These are phyloP conservation scores for Pyrenochaeta sp. DNA, from an alignment of 2,329 filamentous ascomycete genomes.

Conservation along the genomic window DNA sequence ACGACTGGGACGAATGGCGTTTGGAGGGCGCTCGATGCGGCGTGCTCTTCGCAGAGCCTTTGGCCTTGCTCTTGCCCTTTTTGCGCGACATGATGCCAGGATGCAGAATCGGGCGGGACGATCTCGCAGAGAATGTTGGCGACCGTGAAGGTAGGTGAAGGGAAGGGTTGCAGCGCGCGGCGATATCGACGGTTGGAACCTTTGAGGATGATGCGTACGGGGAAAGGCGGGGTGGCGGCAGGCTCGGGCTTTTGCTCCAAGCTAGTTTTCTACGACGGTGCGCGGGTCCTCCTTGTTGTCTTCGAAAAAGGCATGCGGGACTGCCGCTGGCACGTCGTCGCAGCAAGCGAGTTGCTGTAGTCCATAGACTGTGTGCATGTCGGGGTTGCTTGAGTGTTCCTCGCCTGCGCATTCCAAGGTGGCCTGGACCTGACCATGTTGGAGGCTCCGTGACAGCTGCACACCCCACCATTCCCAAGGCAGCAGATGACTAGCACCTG, in stretches of 20 bases:
- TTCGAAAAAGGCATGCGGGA: too few relatives aligned
- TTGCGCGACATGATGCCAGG: slow-evolving; percentile 35
- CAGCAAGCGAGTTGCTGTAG: too few relatives aligned
- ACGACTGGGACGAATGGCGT: slow-evolving; percentile 19
- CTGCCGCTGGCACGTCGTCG: too few relatives aligned
- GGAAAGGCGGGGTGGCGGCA: not conserved
- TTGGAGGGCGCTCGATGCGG: slow-evolving; percentile 29
- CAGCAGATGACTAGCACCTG: slow-evolving; percentile 16
- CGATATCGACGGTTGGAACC: not conserved
- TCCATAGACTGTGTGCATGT: too few relatives aligned
- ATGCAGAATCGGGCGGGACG: not conserved
- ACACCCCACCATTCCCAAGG: slow-evolving; percentile 2
- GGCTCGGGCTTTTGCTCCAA: not conserved
- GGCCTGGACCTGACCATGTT: too few relatives aligned
- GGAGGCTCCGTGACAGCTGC: slow-evolving; percentile 7
- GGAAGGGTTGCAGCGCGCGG: not conserved
- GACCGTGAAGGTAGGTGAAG: not conserved
- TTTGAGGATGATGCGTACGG: slow-evolving; percentile 16
- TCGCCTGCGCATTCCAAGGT: too few relatives aligned
- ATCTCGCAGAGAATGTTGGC: not conserved
- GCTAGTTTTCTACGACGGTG: not conserved
- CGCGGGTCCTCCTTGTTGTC: too few relatives aligned
- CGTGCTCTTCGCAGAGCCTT: slow-evolving; percentile 27
- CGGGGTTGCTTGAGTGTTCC: too few relatives aligned
- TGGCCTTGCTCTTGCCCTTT: slow-evolving; percentile 41